phyloP scores from a whole-genome alignment of 2,329 filamentous ascomycete species.

The Colletotrichum kahawae region DNA sequence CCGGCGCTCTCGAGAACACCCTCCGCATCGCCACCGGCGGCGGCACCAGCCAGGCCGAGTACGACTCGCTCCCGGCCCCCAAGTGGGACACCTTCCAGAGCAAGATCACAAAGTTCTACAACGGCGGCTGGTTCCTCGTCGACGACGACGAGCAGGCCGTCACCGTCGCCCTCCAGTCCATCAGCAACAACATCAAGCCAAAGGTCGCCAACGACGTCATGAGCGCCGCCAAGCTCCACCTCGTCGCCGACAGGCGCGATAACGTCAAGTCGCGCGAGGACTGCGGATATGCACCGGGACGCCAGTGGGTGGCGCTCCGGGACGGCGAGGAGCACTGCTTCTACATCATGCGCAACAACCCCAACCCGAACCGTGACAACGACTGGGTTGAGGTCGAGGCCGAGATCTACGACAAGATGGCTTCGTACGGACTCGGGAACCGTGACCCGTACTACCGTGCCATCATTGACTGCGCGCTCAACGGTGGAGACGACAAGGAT shows the following conservation, averaged over 20 bases:
- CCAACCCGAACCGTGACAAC: not conserved
- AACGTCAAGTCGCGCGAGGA: not conserved
- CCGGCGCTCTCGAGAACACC: not conserved
- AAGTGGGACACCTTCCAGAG: not conserved
- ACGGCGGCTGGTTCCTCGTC: conserved; percentile 15
- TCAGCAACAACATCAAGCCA: conserved; percentile 6
- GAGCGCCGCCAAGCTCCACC: not conserved
- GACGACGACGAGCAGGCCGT: conserved; percentile 10
- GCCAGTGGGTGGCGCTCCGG: not conserved
- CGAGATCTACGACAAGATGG: not conserved
- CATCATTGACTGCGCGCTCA: not conserved
- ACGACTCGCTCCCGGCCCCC: conserved; percentile 7
- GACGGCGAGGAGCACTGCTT: conserved; percentile 9
- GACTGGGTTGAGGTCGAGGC: conserved; percentile 3
- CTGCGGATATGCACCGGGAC: not conserved
- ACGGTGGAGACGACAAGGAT: not conserved
- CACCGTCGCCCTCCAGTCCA: not conserved
- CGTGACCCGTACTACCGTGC: not conserved
- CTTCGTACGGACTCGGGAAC: not conserved
- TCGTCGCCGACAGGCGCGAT: conserved; percentile 1
- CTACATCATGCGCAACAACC: conserved; percentile 1
- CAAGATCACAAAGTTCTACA: conserved; percentile 19
- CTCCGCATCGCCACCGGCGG: not conserved
- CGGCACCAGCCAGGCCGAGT: not conserved
- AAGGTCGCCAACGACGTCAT: conserved; percentile 19